These are phyloP conservation scores for Panellus pusillus DNA, from an alignment of 768 basidiomycete genomes.

Conservation along the genomic window DNA sequence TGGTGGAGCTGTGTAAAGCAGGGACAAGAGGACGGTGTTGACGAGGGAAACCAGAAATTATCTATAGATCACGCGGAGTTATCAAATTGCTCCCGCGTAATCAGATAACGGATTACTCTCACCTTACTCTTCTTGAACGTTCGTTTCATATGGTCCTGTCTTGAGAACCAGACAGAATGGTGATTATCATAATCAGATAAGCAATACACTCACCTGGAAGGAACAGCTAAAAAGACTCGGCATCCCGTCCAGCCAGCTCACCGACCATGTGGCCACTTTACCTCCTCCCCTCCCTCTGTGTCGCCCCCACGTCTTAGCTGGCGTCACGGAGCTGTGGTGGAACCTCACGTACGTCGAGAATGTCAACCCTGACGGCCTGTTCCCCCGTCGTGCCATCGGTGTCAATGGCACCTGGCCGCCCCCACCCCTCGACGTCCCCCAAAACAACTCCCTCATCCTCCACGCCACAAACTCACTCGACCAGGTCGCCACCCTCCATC, in stretches of 20 bases:
- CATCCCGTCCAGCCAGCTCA: not conserved
- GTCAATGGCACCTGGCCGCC: conserved; percentile 97
- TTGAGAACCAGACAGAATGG: no score
- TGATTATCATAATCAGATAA: not conserved
- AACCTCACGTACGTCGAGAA: conserved; percentile 82
- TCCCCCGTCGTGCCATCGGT: conserved; percentile 74
- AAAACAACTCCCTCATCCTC: conserved; percentile 70
- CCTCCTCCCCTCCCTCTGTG: conserved; percentile 33
- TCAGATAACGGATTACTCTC: no score
- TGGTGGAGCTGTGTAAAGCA: no score
- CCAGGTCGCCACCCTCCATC: conserved; percentile 71
- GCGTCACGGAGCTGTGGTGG: conserved; percentile 81
- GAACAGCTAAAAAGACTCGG: not conserved
- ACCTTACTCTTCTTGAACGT: no score
- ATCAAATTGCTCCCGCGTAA: no score
- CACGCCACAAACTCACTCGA: conserved; percentile 78
- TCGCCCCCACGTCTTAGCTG: conserved; percentile 50
- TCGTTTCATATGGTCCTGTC: no score
- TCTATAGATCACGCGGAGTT: no score
- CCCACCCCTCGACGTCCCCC: conserved; percentile 73
- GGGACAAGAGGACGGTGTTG: no score
- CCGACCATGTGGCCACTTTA: conserved; percentile 24
- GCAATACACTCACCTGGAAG: not conserved
- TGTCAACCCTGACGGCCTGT: conserved; percentile 84
- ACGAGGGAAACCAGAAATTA: no score